A percentile compares a stretch with the other conserved stretches of the same genome.
Conservation (phyloP, 768 basidiomycete species). For the Roridomyces roridus region DNA sequence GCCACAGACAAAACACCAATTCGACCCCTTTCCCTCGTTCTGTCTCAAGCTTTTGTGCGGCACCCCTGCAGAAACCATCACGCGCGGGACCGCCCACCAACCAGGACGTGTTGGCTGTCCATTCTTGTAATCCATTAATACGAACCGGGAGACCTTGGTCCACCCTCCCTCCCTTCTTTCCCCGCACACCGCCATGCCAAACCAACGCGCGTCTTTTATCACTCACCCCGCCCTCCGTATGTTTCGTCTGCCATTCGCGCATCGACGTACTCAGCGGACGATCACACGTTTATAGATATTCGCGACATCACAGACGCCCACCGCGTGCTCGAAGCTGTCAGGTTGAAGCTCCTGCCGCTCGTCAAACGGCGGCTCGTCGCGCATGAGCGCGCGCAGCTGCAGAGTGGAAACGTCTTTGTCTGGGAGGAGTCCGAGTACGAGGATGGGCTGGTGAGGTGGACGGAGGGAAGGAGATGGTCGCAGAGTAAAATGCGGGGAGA, state of each 20-base stretch:
- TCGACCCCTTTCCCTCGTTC: too few species aligned
- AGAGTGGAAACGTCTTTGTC: conserved; percentile 65
- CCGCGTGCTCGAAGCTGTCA: conserved; percentile 65
- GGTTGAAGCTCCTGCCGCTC: conserved; percentile 58
- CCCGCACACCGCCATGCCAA: too few species aligned
- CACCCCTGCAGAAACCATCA: too few species aligned
- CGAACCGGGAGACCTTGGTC: too few species aligned
- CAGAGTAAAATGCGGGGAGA: conserved; percentile 71
- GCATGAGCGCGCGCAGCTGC: conserved; percentile 57
- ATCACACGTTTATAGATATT: conserved; percentile 45
- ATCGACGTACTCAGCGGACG: background rate
- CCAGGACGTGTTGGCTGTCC: too few species aligned
- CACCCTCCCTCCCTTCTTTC: too few species aligned
- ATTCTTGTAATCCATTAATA: too few species aligned
- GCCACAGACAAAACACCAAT: too few species aligned
- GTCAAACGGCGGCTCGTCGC: conserved; percentile 57
- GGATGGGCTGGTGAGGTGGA: conserved; percentile 59
- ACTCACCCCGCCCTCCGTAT: conserved; percentile 33
- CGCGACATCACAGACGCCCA: conserved; percentile 66
- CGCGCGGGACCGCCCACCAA: too few species aligned
- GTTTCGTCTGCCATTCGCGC: background rate
- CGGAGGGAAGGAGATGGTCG: conserved; percentile 71
- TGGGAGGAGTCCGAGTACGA: conserved; percentile 72
- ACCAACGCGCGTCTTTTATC: conserved; percentile 4
- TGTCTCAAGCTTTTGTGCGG: too few species aligned